A percentile compares a stretch with the other conserved stretches of the same genome.
Conservation (phyloP, 257 asterid genomes). For the Rehmannia glutinosa region DNA sequence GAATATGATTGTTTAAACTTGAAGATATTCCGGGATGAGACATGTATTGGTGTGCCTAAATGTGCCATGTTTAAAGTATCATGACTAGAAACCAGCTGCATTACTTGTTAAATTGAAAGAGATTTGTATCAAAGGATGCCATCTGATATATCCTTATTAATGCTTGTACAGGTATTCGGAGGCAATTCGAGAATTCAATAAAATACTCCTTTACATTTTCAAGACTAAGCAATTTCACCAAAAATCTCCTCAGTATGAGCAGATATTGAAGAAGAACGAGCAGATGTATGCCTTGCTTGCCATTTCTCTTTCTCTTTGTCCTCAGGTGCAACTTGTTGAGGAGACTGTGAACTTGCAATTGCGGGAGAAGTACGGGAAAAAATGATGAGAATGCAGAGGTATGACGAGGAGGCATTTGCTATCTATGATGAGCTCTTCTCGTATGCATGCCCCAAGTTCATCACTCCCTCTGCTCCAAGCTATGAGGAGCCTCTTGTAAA, state of each 20-base stretch:
- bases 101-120: neutral
- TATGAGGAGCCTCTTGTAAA: conserved; percentile 96
- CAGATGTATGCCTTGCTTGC: conserved; percentile 99
- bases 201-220: conserved; percentile 77
- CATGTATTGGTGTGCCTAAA: neutral
- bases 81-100: neutral
- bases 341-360: conserved; percentile 83
- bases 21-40: too few species aligned
- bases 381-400: conserved; percentile 87
- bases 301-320: conserved; percentile 81
- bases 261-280: conserved; percentile 92
- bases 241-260: conserved; percentile 93
- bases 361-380: conserved; percentile 94
- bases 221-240: conserved; percentile 95
- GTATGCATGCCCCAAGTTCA: conserved; percentile 97
- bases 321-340: conserved; percentile 83
- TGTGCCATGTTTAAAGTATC: neutral
- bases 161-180: conserved; percentile 62
- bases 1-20: neutral
- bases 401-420: conserved; percentile 82
- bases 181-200: conserved; percentile 79
- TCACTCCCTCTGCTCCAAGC: conserved; percentile 94
- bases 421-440: conserved; percentile 95
- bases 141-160: neutral
- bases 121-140: neutral